Base-by-base conservation (phyloP, 495 filamentous ascomycete species). In the Daldinia loculata region DNA sequence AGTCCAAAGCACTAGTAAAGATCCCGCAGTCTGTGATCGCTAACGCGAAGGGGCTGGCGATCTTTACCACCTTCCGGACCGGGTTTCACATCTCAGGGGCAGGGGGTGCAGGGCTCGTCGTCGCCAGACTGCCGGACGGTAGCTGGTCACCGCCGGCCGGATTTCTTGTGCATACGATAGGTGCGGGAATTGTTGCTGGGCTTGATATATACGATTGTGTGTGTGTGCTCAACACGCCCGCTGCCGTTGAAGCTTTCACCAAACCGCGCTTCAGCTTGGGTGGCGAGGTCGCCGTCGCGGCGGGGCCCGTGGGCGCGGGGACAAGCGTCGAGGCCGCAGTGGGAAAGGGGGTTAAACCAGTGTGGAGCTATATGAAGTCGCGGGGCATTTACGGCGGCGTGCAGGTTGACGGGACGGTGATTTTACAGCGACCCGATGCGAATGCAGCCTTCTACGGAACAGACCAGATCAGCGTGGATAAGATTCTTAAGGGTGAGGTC, bases 171-270 rank as follows among this genome's bases (percentile, higher is more conserved):
- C 91, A 93, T 75, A 92, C 91, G 0, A 85, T 91, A 0, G 91
- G 90, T 1, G 83, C 92, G 12, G 92, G 92, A 0, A 91, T 95
- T 75, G 84, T 94, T 60, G 89, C 90, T 2, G 92, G 92, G 1
- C 87, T 94, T 7, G 92, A 94, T 72, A 92, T 94, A 62, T 94
- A 93, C 80, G 92, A 95, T 73, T 93, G 91, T 66, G 90, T 95
- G 29, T 85, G 93, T 11, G 90, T 95, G 5, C 91, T 94, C 71
- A 93, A 93, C 79, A 90, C 88, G 0, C 80, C 83, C 6, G 83
- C 90, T 57, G 91, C 92, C 0, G 77, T 94, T n/a, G 86, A 90
- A 22, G 90, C 90, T 0, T 94, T 95, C 79, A 88, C 86, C 56
- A 88, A 84, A 50, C 74, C 92, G 22, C 88, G 91, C 5, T 87